Conservation (phyloP, 1,139 yeast genomes). For the Kurtzmaniella natalensis region DNA sequence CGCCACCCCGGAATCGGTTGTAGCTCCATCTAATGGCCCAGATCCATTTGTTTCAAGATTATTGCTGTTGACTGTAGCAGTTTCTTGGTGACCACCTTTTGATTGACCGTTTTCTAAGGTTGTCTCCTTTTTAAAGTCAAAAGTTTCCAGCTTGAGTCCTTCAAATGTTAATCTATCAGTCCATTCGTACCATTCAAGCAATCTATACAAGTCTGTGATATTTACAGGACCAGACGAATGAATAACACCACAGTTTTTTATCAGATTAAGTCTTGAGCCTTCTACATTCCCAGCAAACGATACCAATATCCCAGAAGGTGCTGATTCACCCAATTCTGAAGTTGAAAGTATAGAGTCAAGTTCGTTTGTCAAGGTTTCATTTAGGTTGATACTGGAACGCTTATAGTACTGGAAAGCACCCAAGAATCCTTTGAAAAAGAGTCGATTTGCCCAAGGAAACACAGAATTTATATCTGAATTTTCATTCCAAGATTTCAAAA, state of each 20-base stretch:
- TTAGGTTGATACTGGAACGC: conserved; percentile 19
- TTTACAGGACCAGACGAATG: conserved; percentile 8
- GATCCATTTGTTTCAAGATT: background rate
- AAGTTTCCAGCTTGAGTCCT: conserved; percentile 14
- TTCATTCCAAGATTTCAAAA: conserved; percentile 1
- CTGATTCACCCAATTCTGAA: conserved; percentile 6
- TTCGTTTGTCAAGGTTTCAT: conserved; percentile 14
- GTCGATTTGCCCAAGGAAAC: conserved; percentile 12
- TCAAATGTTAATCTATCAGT: conserved; percentile 23
- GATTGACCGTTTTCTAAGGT: background rate
- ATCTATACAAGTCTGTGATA: conserved; percentile 25
- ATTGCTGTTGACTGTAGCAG: background rate
- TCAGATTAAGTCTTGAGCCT: conserved; percentile 6
- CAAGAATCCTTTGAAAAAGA: conserved; percentile 35
- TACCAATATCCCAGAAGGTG: conserved; percentile 25
- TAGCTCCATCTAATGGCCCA: background rate
- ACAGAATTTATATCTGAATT: background rate
- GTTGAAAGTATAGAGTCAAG: conserved; percentile 15
- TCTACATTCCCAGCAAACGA: conserved; percentile 19
- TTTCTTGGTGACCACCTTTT: background rate
- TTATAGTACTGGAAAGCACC: conserved; percentile 22
- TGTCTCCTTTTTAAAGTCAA: conserved; percentile 9
- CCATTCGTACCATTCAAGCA: conserved; percentile 31
- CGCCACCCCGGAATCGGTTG: conserved; percentile 1
- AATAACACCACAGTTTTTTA: conserved; percentile 34